These are phyloP conservation scores for Exophiala oligosperma DNA, from an alignment of 2,329 filamentous ascomycete species.

Conservation along the genomic window DNA sequence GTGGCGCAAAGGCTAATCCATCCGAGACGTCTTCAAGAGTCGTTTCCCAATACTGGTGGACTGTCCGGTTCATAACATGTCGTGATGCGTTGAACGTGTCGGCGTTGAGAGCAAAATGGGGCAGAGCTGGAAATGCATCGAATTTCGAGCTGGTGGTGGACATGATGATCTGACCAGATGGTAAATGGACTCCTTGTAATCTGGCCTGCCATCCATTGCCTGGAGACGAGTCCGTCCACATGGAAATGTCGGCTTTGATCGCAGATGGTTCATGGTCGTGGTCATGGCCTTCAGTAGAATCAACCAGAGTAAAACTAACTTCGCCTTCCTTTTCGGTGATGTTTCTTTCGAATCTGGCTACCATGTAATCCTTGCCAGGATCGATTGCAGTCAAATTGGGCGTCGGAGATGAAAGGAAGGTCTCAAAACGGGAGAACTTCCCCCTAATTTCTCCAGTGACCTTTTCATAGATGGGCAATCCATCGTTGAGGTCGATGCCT, in stretches of 20 bases:
- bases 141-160: slow-evolving; percentile 94
- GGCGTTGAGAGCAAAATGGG: slow-evolving; percentile 70
- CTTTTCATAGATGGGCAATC: slow-evolving; percentile 70
- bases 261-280: slow-evolving; percentile 36
- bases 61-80: slow-evolving; percentile 69
- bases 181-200: slow-evolving; percentile 83
- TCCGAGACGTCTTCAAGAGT: slow-evolving; percentile 57
- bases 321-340: slow-evolving; percentile 72
- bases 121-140: slow-evolving; percentile 84
- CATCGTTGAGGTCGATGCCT: slow-evolving; percentile 42
- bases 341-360: slow-evolving; percentile 72
- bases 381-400: slow-evolving; percentile 66
- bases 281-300: slow-evolving; percentile 44
- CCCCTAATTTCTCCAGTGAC: slow-evolving; percentile 75
- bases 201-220: slow-evolving; percentile 78
- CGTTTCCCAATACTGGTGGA: slow-evolving; percentile 57
- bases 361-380: slow-evolving; percentile 66
- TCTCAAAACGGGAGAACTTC: slow-evolving; percentile 66
- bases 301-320: slow-evolving; percentile 67
- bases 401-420: slow-evolving; percentile 50
- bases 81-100: slow-evolving; percentile 58
- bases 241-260: slow-evolving; percentile 66
- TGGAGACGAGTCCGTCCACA: slow-evolving; percentile 69
- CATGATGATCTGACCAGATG: slow-evolving; percentile 75
- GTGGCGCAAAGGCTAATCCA: slow-evolving; percentile 55